A percentile compares a stretch with the other conserved stretches of the same genome.
These are phyloP conservation scores for Smallanthus sonchifolius DNA, from an alignment of 129 eudicot genomes.

Conservation along the genomic window DNA sequence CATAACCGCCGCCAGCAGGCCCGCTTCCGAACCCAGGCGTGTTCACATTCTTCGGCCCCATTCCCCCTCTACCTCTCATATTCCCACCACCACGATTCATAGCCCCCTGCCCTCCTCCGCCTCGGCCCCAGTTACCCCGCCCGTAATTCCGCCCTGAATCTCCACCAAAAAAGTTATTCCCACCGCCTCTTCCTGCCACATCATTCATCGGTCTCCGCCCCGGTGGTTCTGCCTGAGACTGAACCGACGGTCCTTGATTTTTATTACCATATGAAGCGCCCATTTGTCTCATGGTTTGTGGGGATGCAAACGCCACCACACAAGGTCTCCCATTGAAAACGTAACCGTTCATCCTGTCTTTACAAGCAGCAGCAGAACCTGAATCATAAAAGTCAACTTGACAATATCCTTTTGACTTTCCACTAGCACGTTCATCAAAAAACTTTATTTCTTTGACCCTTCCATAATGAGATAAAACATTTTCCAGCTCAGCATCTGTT, in stretches of 20 bases:
- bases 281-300: constrained; percentile 82
- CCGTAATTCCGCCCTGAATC: constrained; percentile 76
- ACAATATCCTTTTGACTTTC: constrained; percentile 94
- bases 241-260: constrained; percentile 52
- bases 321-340: constrained; percentile 85
- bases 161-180: constrained; percentile 54
- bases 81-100: constrained; percentile 55
- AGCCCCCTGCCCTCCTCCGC: constrained; percentile 55
- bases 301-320: constrained; percentile 91
- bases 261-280: constrained; percentile 71
- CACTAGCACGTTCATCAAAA: constrained; percentile 95
- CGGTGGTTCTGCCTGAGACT: constrained; percentile 63
- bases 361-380: constrained; percentile 71
- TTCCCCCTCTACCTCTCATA: constrained; percentile 68
- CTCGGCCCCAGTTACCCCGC: constrained; percentile 84
- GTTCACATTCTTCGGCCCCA: constrained; percentile 64
- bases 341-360: constrained; percentile 89
- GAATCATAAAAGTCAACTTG: constrained; percentile 87
- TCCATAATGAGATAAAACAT: constrained; percentile 76
- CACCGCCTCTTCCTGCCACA: constrained; percentile 75
- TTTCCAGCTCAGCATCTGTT: constrained; percentile 94
- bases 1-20: constrained; percentile 48
- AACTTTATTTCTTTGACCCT: constrained; percentile 88
- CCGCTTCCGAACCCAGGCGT: constrained; percentile 56
- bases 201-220: constrained; percentile 69